phyloP scores from a whole-genome alignment of 2,329 filamentous ascomycete species.

The Orbilia brochopaga region DNA sequence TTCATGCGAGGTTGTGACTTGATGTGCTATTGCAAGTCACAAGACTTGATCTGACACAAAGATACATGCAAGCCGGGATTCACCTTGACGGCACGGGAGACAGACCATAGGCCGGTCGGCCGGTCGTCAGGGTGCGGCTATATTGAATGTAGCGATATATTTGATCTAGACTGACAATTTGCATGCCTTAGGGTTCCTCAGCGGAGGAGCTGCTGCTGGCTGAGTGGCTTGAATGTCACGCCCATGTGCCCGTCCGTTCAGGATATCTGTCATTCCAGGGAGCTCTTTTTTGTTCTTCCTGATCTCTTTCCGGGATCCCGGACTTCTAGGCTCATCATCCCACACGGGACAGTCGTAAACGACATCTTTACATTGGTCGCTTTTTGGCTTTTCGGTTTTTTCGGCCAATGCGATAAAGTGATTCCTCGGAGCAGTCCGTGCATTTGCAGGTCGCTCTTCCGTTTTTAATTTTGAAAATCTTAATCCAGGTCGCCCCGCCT shows the following conservation, averaged over 20 bases:
- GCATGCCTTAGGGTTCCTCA: constrained; percentile 1
- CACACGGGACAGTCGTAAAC: neutral
- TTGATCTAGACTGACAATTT: constrained; percentile 22
- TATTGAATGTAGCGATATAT: constrained; percentile 2
- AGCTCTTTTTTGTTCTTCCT: neutral
- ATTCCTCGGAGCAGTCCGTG: constrained; percentile 1
- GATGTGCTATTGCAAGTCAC: neutral
- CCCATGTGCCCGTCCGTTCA: neutral
- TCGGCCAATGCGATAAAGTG: neutral
- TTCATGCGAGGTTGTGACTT: neutral
- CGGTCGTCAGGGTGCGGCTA: neutral
- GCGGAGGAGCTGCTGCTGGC: neutral
- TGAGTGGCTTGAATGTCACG: neutral
- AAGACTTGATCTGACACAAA: constrained; percentile 11
- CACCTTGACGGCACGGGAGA: neutral
- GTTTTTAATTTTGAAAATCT: no score
- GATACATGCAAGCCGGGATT: constrained; percentile 5
- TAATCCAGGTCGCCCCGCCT: neutral
- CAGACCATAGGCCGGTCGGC: neutral
- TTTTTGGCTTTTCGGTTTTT: neutral
- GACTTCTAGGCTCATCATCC: neutral
- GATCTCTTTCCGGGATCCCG: neutral
- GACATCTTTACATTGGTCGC: neutral
- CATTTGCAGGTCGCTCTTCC: neutral
- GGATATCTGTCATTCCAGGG: neutral